Evolutionary conservation across 2,329 filamentous ascomycete genomes (phyloP).

Genomic region (Fusarium illudens): DNA sequence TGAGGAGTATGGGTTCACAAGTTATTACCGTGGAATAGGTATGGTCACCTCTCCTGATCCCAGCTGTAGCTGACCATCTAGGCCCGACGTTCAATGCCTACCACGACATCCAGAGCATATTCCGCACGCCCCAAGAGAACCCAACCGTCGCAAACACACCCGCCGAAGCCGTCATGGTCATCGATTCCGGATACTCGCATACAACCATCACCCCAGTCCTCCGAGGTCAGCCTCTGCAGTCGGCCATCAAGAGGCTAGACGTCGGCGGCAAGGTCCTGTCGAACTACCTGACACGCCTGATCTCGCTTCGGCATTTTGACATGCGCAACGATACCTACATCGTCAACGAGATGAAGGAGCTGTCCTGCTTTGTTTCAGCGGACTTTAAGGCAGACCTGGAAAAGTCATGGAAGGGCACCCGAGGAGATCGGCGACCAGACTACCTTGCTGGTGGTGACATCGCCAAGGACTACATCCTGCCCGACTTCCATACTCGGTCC

Average conservation of each 20-base stretch:
- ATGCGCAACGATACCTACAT: slow-evolving; percentile 94
- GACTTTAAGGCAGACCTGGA: slow-evolving; percentile 84
- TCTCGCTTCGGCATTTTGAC: slow-evolving; percentile 92
- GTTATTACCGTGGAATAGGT: slow-evolving; percentile 82
- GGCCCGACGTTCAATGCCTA: slow-evolving; percentile 82
- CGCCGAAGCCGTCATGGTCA: slow-evolving; percentile 82
- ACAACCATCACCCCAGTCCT: slow-evolving; percentile 90
- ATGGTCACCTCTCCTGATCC: slow-evolving; percentile 27
- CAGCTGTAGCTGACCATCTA: slow-evolving; percentile 45
- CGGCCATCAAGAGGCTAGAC: slow-evolving; percentile 84
- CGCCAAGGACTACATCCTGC: slow-evolving; percentile 90
- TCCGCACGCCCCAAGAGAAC: slow-evolving; percentile 65
- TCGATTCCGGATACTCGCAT: slow-evolving; percentile 93
- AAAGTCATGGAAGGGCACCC: slow-evolving; percentile 80
- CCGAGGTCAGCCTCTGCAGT: slow-evolving; percentile 80
- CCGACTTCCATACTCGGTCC: slow-evolving; percentile 71
- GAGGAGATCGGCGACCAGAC: slow-evolving; percentile 62
- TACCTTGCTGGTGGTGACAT: slow-evolving; percentile 66
- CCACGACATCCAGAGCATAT: slow-evolving; percentile 76
- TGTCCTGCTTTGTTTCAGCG: slow-evolving; percentile 81
- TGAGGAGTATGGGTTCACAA: slow-evolving; percentile 93
- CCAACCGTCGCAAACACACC: slow-evolving; percentile 58
- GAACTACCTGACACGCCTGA: slow-evolving; percentile 88
- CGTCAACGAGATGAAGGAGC: slow-evolving; percentile 96
- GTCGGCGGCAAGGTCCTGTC: slow-evolving; percentile 93